A percentile compares a stretch with the other conserved stretches of the same genome.
Conservation (phyloP, 139 green algal genomes). For the Chlamydomonas eustigma region DNA sequence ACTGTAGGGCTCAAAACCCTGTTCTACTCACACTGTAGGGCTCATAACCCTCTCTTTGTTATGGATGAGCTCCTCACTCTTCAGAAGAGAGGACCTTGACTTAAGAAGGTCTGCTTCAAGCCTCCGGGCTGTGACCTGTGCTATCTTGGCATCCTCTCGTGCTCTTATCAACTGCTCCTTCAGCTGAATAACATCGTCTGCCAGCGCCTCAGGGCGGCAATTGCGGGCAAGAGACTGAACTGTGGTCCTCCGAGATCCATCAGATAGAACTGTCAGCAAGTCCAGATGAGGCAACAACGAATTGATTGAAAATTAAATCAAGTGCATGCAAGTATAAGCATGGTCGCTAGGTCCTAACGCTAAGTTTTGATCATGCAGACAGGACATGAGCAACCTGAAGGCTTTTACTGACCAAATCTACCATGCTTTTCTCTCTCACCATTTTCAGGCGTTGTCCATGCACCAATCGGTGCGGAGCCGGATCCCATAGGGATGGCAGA, state of each 20-base stretch:
- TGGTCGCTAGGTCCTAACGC: not conserved
- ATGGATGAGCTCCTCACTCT: slow-evolving; percentile 20
- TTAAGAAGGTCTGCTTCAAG: not conserved
- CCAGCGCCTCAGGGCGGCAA: not conserved
- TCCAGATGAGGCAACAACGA: not conserved
- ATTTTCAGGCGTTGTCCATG: not conserved
- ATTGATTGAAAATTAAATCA: not conserved
- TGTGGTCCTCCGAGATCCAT: not conserved
- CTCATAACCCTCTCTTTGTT: slow-evolving; percentile 18
- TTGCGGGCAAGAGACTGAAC: not conserved
- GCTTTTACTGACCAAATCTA: not conserved
- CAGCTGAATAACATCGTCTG: not conserved
- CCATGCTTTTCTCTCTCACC: not conserved
- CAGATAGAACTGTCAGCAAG: not conserved
- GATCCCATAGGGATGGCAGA: not conserved
- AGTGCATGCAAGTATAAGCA: not conserved
- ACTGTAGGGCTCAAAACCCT: too few relatives aligned
- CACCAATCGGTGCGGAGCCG: not conserved
- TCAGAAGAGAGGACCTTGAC: not conserved
- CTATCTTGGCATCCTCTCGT: not conserved
- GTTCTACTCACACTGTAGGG: slow-evolving; percentile 20
- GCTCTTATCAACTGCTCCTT: not conserved
- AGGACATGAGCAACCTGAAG: not conserved
- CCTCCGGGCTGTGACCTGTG: not conserved
- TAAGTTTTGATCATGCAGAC: not conserved